A percentile compares a stretch with the other conserved stretches of the same genome.
These are phyloP conservation scores for Claviceps digitariae DNA, from an alignment of 2,329 filamentous ascomycete species.

Conservation along the genomic window DNA sequence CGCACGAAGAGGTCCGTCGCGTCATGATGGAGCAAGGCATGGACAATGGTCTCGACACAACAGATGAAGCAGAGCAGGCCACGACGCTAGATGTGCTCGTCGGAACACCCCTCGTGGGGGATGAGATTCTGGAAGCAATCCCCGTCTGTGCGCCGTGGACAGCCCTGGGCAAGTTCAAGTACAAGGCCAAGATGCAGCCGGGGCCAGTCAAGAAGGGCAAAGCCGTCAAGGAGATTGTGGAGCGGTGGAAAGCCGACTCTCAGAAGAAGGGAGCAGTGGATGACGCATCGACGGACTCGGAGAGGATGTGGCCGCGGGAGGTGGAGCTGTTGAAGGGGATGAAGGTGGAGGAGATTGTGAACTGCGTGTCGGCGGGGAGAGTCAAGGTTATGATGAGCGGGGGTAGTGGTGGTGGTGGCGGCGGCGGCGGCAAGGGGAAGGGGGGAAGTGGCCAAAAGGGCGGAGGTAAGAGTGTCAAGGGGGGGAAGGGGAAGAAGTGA, in stretches of 20 bases:
- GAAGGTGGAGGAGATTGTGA: slow-evolving; percentile 71
- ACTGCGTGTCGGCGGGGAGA: slow-evolving; percentile 67
- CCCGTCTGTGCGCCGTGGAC: slow-evolving; percentile 53
- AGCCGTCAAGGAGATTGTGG: slow-evolving; percentile 80
- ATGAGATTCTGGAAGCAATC: slow-evolving; percentile 62
- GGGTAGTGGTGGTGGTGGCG: slow-evolving; percentile 26
- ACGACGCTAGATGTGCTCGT: slow-evolving; percentile 57
- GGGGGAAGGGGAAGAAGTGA: slow-evolving; percentile 1
- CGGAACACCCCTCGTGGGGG: slow-evolving; percentile 63
- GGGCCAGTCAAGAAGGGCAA: slow-evolving; percentile 88
- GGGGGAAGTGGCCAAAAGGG: slow-evolving; percentile 21
- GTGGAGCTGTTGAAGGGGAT: slow-evolving; percentile 70
- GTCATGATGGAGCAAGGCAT: slow-evolving; percentile 44
- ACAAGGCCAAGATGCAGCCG: slow-evolving; percentile 90
- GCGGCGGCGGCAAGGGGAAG: slow-evolving; percentile 18
- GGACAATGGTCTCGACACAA: slow-evolving; percentile 47
- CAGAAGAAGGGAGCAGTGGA: slow-evolving; percentile 45
- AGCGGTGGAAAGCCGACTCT: slow-evolving; percentile 59
- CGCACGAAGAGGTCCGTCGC: slow-evolving; percentile 58
- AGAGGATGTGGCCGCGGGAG: slow-evolving; percentile 75
- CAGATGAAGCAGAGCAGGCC: slow-evolving; percentile 40
- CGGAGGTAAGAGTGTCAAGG: slow-evolving; percentile 24
- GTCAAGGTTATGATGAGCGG: slow-evolving; percentile 65
- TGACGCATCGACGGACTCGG: slow-evolving; percentile 45
- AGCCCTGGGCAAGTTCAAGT: slow-evolving; percentile 61